Percentiles rank a stretch among this genome's conserved stretches.
Evolutionary conservation across 2,329 filamentous ascomycete genomes (phyloP).

Genomic region (Zymoseptoria pseudotritici): DNA sequence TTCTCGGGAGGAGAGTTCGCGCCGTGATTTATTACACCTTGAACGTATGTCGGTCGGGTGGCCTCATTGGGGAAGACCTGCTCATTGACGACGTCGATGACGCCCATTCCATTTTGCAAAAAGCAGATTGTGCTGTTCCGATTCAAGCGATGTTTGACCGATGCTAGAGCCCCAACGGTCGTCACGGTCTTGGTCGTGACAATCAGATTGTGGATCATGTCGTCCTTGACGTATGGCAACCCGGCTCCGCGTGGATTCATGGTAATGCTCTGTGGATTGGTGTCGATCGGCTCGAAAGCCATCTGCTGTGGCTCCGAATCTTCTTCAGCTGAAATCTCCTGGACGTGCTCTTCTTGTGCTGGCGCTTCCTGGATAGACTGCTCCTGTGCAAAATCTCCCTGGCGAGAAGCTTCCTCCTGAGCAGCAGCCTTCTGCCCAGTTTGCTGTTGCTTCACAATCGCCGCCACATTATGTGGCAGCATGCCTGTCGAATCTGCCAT

Average conservation of each 20-base stretch:
- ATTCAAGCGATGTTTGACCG: slow-evolving; percentile 60
- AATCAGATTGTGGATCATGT: slow-evolving; percentile 65
- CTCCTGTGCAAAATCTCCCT: background rate
- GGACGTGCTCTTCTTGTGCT: background rate
- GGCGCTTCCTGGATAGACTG: background rate
- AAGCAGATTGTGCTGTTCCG: slow-evolving; percentile 65
- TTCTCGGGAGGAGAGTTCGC: slow-evolving; percentile 37
- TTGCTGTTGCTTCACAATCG: slow-evolving; percentile 15
- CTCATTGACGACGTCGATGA: slow-evolving; percentile 69
- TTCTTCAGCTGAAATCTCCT: background rate
- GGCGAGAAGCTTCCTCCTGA: background rate
- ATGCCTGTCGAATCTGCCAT: slow-evolving; percentile 15
- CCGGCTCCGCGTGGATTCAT: background rate
- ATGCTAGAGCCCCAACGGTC: slow-evolving; percentile 58
- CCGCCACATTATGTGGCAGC: slow-evolving; percentile 24
- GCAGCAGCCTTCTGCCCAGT: background rate
- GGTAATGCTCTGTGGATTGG: background rate
- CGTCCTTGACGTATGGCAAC: slow-evolving; percentile 6
- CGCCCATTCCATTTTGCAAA: slow-evolving; percentile 73
- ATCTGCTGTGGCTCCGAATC: background rate
- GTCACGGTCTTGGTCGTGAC: slow-evolving; percentile 67
- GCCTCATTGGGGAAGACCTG: slow-evolving; percentile 60
- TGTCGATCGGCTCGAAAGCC: background rate
- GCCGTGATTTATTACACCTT: slow-evolving; percentile 59
- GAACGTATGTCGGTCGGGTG: slow-evolving; percentile 65